These are phyloP conservation scores for Houttuynia cordata DNA, from an alignment of 164 flowering plant genomes.

Conservation along the genomic window DNA sequence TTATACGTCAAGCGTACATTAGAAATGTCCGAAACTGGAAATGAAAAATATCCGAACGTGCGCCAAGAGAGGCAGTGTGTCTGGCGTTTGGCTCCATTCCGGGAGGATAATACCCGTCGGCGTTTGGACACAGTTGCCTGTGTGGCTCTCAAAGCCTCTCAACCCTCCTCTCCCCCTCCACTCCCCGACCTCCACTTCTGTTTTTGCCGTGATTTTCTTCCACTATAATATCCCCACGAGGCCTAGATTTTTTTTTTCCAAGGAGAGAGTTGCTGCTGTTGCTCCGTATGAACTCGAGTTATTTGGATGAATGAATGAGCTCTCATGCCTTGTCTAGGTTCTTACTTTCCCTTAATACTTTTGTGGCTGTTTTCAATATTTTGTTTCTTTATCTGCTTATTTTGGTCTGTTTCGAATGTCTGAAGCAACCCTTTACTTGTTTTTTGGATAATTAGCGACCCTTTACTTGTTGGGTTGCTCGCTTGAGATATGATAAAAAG, in stretches of 20 bases:
- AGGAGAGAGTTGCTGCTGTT: background rate
- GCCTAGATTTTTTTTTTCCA: too few species aligned
- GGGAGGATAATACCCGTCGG: background rate
- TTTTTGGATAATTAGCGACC: background rate
- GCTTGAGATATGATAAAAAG: too few species aligned
- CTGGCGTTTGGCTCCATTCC: too few species aligned
- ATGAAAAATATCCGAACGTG: too few species aligned
- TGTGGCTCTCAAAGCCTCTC: background rate
- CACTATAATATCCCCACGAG: too few species aligned
- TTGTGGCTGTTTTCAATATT: background rate
- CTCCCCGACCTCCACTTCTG: background rate
- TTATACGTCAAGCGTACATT: too few species aligned
- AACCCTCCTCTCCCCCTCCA: background rate
- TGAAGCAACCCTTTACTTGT: background rate
- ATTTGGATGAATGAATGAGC: constrained; percentile 16
- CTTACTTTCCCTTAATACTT: background rate
- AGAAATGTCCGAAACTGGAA: too few species aligned
- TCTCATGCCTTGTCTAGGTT: constrained; percentile 26
- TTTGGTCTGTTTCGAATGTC: background rate
- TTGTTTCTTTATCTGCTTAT: background rate
- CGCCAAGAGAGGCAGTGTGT: too few species aligned
- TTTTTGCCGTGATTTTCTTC: too few species aligned
- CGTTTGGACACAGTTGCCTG: background rate
- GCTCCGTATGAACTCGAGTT: background rate
- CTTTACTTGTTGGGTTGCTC: too few species aligned